A percentile compares a stretch with the other conserved stretches of the same genome.
Evolutionary conservation across 805 yeast species (phyloP).

Genomic region (Metschnikowia chrysomelidarum): DNA sequence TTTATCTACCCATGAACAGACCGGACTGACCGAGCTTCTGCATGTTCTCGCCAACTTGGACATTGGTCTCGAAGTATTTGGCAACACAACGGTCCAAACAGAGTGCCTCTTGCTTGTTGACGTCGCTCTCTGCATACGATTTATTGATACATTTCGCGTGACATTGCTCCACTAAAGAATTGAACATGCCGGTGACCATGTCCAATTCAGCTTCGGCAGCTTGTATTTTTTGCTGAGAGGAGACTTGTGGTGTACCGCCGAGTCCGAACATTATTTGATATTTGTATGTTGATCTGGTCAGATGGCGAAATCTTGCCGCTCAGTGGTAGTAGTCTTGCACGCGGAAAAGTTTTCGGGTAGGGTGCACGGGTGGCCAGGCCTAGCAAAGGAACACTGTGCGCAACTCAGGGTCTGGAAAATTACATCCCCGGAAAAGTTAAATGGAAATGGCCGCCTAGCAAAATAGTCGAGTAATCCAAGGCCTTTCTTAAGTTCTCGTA

Average conservation of each 20-base stretch:
- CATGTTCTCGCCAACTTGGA: conserved; percentile 83
- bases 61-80: conserved; percentile 91
- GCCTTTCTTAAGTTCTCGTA: conserved; percentile 20
- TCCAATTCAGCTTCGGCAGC: conserved; percentile 98
- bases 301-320: no score
- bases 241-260: conserved; percentile 67
- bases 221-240: conserved; percentile 71
- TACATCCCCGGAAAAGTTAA: conserved; percentile 38
- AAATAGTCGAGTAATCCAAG: conserved; percentile 21
- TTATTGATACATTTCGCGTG: conserved; percentile 78
- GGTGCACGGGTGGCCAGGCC: conserved; percentile 12
- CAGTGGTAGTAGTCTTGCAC: neutral
- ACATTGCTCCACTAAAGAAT: conserved; percentile 83
- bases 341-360: conserved; percentile 7
- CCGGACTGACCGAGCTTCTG: conserved; percentile 47
- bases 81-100: conserved; percentile 96
- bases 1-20: conserved; percentile 44
- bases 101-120: conserved; percentile 75
- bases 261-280: conserved; percentile 61
- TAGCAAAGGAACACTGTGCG: neutral
- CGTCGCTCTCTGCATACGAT: conserved; percentile 66
- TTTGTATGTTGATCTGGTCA: conserved; percentile 1
- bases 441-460: conserved; percentile 37
- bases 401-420: neutral
- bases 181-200: conserved; percentile 97